These are phyloP conservation scores for Apophysomyces ossiformis DNA, from an alignment of 371 early-diverging fungal genomes.

Conservation along the genomic window DNA sequence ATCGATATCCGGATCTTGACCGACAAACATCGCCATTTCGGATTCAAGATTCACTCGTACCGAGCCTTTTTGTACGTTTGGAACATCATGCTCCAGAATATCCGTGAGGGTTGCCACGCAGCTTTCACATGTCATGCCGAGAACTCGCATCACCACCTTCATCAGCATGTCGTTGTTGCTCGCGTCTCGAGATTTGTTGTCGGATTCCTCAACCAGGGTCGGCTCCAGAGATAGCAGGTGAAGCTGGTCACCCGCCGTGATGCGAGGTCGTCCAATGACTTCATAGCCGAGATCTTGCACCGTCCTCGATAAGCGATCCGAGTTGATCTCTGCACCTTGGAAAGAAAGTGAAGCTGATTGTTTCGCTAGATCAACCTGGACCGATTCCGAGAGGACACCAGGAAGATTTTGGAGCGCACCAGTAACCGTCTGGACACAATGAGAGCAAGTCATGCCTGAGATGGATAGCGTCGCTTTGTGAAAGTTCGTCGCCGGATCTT, in stretches of 20 bases:
- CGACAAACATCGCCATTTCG: slow-evolving; percentile 54
- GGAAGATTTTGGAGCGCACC: slow-evolving; percentile 38
- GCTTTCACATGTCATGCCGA: slow-evolving; percentile 43
- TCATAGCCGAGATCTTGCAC: slow-evolving; percentile 74
- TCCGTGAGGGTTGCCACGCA: slow-evolving; percentile 40
- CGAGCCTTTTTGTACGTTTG: slow-evolving; percentile 34
- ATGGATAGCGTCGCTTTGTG: slow-evolving; percentile 45
- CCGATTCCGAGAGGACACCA: slow-evolving; percentile 56
- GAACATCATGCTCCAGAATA: slow-evolving; percentile 33
- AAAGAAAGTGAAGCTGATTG: slow-evolving; percentile 52
- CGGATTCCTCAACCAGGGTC: not conserved
- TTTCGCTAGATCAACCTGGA: slow-evolving; percentile 51
- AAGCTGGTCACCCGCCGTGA: slow-evolving; percentile 10
- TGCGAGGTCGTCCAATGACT: slow-evolving; percentile 33
- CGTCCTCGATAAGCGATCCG: slow-evolving; percentile 37
- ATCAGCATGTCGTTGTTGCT: slow-evolving; percentile 13
- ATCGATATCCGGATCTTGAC: slow-evolving; percentile 30
- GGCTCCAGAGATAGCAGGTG: not conserved
- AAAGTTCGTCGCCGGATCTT: slow-evolving; percentile 7
- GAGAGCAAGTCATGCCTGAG: slow-evolving; percentile 82
- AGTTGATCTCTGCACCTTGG: slow-evolving; percentile 16
- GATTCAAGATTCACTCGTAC: slow-evolving; percentile 43
- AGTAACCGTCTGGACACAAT: slow-evolving; percentile 75
- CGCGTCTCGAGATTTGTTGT: not conserved
- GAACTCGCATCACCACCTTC: slow-evolving; percentile 54